These are phyloP conservation scores for Paecilomyces fulvus DNA, from an alignment of 2,329 filamentous ascomycete genomes.

Conservation along the genomic window DNA sequence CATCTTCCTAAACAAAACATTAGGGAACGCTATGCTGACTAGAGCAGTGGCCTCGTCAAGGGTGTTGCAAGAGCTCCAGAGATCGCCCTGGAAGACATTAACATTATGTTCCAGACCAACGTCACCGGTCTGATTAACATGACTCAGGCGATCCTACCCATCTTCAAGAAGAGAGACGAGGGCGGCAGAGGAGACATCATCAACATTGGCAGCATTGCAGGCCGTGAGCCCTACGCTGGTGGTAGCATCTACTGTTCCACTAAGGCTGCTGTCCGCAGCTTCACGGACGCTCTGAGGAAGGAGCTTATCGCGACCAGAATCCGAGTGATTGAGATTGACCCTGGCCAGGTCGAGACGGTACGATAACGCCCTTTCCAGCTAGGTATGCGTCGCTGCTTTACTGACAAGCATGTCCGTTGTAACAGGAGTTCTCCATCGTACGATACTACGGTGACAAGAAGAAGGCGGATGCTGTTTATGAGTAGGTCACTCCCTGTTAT, in stretches of 20 bases:
- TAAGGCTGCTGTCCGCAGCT: slow-evolving; percentile 78
- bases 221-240: slow-evolving; percentile 73
- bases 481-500: slow-evolving; percentile 42
- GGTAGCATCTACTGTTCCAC: slow-evolving; percentile 90
- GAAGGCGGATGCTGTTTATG: slow-evolving; percentile 86
- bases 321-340: slow-evolving; percentile 79
- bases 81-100: slow-evolving; percentile 73
- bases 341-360: slow-evolving; percentile 85
- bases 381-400: background rate
- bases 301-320: slow-evolving; percentile 76
- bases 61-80: slow-evolving; percentile 78
- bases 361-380: slow-evolving; percentile 12
- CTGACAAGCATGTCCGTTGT: background rate
- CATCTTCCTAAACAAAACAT: background rate
- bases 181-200: slow-evolving; percentile 87
- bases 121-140: slow-evolving; percentile 92
- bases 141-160: slow-evolving; percentile 81
- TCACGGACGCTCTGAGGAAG: slow-evolving; percentile 72
- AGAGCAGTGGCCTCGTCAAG: slow-evolving; percentile 69
- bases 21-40: slow-evolving; percentile 7
- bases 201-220: slow-evolving; percentile 90
- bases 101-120: slow-evolving; percentile 85
- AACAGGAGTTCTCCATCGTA: slow-evolving; percentile 75
- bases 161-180: slow-evolving; percentile 62
- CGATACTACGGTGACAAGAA: slow-evolving; percentile 80